Conservation (phyloP, 495 filamentous ascomycete species). For the Tuber melanosporum region DNA sequence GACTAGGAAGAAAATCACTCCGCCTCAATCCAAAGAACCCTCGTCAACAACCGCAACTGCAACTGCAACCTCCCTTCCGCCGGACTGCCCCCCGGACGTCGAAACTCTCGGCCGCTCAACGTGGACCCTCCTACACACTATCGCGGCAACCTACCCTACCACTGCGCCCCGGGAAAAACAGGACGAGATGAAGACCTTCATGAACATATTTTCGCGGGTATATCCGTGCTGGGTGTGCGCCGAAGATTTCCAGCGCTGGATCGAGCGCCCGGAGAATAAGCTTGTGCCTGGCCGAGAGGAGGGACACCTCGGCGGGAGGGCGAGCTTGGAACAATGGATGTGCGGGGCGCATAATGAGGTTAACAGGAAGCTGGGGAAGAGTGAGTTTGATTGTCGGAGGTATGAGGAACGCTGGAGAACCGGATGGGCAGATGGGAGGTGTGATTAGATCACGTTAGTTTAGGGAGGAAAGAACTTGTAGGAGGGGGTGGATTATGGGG, state of each 20-base stretch:
- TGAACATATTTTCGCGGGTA: slow-evolving; percentile 68
- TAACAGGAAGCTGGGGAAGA: slow-evolving; percentile 87
- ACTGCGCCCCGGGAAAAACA: slow-evolving; percentile 61
- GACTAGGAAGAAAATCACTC: slow-evolving; percentile 39
- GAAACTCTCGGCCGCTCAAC: slow-evolving; percentile 74
- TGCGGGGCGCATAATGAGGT: slow-evolving; percentile 98
- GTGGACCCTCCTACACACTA: slow-evolving; percentile 89
- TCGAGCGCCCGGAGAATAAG: slow-evolving; percentile 64
- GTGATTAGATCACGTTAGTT: slow-evolving; percentile 11
- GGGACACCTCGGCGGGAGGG: slow-evolving; percentile 82
- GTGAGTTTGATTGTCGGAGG: slow-evolving; percentile 77
- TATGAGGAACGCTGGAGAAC: slow-evolving; percentile 95
- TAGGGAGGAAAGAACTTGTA: slow-evolving; percentile 58
- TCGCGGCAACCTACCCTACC: slow-evolving; percentile 78
- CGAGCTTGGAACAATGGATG: slow-evolving; percentile 92
- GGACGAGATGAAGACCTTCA: slow-evolving; percentile 67
- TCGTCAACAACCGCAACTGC: slow-evolving; percentile 41
- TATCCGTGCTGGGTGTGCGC: slow-evolving; percentile 96
- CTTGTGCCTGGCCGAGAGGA: slow-evolving; percentile 64
- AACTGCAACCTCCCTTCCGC: slow-evolving; percentile 43
- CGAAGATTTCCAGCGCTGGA: slow-evolving; percentile 80
- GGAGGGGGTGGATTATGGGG: slow-evolving; percentile 87
- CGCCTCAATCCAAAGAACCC: slow-evolving; percentile 29
- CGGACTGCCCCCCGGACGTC: slow-evolving; percentile 72
- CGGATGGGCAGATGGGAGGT: slow-evolving; percentile 78